Evolutionary conservation across 345 rosid genomes (phyloP).

Genomic region (Turritis glabra): DNA sequence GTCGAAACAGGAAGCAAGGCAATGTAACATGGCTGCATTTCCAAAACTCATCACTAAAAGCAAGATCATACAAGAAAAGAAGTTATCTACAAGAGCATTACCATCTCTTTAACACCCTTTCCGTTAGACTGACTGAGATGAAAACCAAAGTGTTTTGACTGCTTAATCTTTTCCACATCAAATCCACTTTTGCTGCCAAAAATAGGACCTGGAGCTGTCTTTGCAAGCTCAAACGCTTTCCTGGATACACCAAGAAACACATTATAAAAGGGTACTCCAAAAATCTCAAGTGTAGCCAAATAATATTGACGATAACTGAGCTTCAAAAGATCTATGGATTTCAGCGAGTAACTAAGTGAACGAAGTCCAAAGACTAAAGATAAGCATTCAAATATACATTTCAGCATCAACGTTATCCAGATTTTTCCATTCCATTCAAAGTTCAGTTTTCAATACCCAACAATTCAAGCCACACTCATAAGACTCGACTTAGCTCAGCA

Average conservation of each 20-base stretch:
- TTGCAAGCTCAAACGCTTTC: slow-evolving; percentile 75
- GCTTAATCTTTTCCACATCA: slow-evolving; percentile 64
- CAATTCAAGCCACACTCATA: slow-evolving; percentile 16
- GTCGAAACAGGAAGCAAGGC: background rate
- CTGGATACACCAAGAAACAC: slow-evolving; percentile 42
- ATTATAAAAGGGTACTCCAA: slow-evolving; percentile 14
- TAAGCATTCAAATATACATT: background rate
- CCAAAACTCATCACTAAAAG: slow-evolving; percentile 13
- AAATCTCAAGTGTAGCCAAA: background rate
- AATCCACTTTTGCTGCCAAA: slow-evolving; percentile 53
- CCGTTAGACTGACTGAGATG: slow-evolving; percentile 53
- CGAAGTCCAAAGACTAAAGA: background rate
- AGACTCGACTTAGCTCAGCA: background rate
- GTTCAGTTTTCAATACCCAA: background rate
- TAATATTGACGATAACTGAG: background rate
- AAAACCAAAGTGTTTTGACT: slow-evolving; percentile 60
- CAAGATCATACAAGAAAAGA: slow-evolving; percentile 5
- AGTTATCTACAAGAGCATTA: slow-evolving; percentile 23
- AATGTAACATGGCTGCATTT: background rate
- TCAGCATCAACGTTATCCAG: slow-evolving; percentile 2
- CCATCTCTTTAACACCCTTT: slow-evolving; percentile 39
- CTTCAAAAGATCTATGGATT: slow-evolving; percentile 1
- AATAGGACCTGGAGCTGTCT: slow-evolving; percentile 55
- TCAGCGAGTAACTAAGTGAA: background rate
- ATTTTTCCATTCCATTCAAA: background rate